These are phyloP conservation scores for Dictyostelium discoideum DNA, from an alignment of 78 protist species.

Conservation along the genomic window DNA sequence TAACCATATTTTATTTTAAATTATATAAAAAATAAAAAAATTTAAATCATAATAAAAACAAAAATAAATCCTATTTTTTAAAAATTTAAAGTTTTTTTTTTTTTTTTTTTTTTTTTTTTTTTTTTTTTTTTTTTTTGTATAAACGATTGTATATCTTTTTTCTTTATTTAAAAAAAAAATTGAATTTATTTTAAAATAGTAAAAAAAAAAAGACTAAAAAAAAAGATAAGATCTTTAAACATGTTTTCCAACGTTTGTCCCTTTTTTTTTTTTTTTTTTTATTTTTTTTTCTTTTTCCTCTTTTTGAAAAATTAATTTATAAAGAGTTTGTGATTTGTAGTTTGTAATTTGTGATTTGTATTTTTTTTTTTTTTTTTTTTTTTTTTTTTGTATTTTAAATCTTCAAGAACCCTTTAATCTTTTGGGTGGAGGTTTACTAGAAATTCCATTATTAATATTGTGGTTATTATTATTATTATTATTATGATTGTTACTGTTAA, in stretches of 20 bases:
- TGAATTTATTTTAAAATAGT: not conserved
- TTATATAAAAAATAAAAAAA: not conserved
- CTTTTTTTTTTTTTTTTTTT: not conserved
- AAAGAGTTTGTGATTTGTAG: not conserved
- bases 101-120: not conserved
- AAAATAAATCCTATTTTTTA: not conserved
- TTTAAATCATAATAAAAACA: not conserved
- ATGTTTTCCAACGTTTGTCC: not conserved
- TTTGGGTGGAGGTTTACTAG: not conserved
- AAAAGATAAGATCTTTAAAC: not conserved
- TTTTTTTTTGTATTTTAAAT: not conserved
- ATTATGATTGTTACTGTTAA: not conserved
- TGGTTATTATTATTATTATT: not conserved
- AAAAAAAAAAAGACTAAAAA: not conserved
- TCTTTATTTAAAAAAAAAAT: not conserved
- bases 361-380: not conserved
- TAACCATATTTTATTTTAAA: too few species aligned
- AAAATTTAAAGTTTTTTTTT: not conserved
- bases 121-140: not conserved
- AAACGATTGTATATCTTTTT: not conserved
- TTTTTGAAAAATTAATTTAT: not conserved
- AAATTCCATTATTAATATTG: not conserved
- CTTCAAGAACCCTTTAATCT: not conserved
- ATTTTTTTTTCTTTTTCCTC: not conserved
- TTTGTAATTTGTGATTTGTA: too few species aligned